These are phyloP conservation scores for Sparassis latifolia DNA, from an alignment of 1,284 basidiomycete genomes.

Conservation along the genomic window DNA sequence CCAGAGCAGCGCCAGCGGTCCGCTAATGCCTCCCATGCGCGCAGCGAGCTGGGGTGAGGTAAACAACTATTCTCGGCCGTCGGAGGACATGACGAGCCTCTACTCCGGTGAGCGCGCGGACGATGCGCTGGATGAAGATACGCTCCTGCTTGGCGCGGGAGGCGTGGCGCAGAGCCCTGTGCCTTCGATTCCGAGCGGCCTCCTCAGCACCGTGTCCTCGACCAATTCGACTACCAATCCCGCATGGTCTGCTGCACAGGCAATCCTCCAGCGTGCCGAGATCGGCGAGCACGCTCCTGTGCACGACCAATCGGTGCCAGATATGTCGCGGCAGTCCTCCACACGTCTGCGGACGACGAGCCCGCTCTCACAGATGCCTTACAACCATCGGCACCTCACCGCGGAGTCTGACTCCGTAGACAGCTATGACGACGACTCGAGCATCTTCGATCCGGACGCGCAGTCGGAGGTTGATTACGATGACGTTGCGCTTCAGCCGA, in stretches of 20 bases:
- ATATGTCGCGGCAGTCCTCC: slow-evolving; percentile 9
- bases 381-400: slow-evolving; percentile 20
- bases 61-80: slow-evolving; percentile 31
- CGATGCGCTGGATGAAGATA: slow-evolving; percentile 37
- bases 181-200: slow-evolving; percentile 33
- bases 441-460: slow-evolving; percentile 12
- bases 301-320: slow-evolving; percentile 22
- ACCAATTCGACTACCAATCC: slow-evolving; percentile 15
- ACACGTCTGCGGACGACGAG: slow-evolving; percentile 30
- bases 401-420: slow-evolving; percentile 12
- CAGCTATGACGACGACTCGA: slow-evolving; percentile 16
- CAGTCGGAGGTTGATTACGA: slow-evolving; percentile 11
- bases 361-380: slow-evolving; percentile 33
- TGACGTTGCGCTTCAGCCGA: slow-evolving; percentile 19
- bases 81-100: slow-evolving; percentile 45
- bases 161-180: slow-evolving; percentile 38
- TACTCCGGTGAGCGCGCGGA: slow-evolving; percentile 40
- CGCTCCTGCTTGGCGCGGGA: slow-evolving; percentile 46
- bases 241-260: slow-evolving; percentile 18
- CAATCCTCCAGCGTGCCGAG: slow-evolving; percentile 18
- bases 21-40: slow-evolving; percentile 38
- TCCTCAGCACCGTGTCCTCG: slow-evolving; percentile 24
- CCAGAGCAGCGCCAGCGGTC: slow-evolving; percentile 24
- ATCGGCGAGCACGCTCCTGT: slow-evolving; percentile 15
- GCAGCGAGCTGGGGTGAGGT: slow-evolving; percentile 61